phyloP scores from a whole-genome alignment of 2,329 filamentous ascomycete genomes.

The Verticillium klebahnii region DNA sequence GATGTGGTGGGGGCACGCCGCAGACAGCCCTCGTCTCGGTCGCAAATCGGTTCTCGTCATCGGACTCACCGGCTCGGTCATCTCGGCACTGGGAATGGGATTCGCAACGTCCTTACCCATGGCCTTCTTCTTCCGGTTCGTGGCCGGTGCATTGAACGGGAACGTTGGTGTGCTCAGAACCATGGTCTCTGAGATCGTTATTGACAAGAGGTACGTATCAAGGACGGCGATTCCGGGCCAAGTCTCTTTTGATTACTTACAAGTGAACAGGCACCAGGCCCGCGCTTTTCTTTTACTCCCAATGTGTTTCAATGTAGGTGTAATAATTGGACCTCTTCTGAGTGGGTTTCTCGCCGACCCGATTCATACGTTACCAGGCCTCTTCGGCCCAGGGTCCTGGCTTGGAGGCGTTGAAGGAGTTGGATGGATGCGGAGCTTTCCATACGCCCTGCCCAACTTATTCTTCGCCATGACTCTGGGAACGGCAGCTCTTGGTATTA shows the following conservation, averaged over 20 bases:
- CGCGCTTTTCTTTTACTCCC: conserved; percentile 15
- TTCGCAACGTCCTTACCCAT: conserved; percentile 58
- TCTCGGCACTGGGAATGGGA: conserved; percentile 66
- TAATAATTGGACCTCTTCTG: conserved; percentile 18
- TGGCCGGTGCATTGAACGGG: conserved; percentile 15
- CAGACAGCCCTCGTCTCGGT: conserved; percentile 11
- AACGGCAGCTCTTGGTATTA: conserved; percentile 12
- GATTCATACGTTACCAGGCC: conserved; percentile 8
- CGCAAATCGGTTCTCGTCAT: conserved; percentile 15
- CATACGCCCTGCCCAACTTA: conserved; percentile 17
- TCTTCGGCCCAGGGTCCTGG: conserved; percentile 15
- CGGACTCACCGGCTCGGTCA: conserved; percentile 37
- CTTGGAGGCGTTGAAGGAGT: conserved; percentile 13
- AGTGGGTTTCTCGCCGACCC: conserved; percentile 19
- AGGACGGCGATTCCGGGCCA: no score
- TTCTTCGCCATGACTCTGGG: conserved; percentile 11
- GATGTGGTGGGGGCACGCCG: conserved; percentile 15
- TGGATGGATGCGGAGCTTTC: conserved; percentile 15
- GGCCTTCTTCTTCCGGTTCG: conserved; percentile 14
- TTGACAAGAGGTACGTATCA: conserved; percentile 10
- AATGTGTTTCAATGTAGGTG: conserved; percentile 18
- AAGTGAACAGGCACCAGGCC: conserved; percentile 2
- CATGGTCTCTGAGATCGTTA: conserved; percentile 17
- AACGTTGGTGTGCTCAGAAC: conserved; percentile 16
- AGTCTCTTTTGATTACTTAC: not conserved